Base-by-base conservation (phyloP, 164 flowering plant species). In the Umbellularia californica region DNA sequence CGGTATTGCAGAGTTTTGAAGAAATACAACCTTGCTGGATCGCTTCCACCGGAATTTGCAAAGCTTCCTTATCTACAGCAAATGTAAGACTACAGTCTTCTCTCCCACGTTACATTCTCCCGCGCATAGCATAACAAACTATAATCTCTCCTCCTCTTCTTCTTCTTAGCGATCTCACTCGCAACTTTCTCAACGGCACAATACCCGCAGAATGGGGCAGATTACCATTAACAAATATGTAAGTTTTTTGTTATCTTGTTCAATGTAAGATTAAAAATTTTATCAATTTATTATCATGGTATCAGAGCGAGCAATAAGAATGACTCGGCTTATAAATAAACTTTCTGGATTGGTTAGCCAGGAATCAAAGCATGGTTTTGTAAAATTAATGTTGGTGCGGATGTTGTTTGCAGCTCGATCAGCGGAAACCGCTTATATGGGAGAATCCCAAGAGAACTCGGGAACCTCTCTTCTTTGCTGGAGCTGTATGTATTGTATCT, bases 341-440 rank as follows among this genome's bases (percentile, higher is more conserved):
- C 1, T 33, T 33, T 33, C 35, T 1, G 5, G 35, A 33, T 33
- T 33, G 28, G 28, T 27, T 27, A 27, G 28, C 28, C 28, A 27
- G 0, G 28, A 27, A 27, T 27, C 0, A 27, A 2, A 0, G 0
- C 28, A 27, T 64, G 23, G 0, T 64, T 22, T 33, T 22, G 12
- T 27, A 19, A 2, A 19, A 70, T 30, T 52, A 22, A 22, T 27
- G 3, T 66, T n/a, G 14, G 5, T 9, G 2, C 17, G 2, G n/a
- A 24, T 68, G 22, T 19, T 12, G 58, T 5, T 15, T 76, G 81
- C 90, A 92, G 97, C 77, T 87, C 94, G 58, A 72, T 92, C 0
- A 87, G 88, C 92, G 91, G 88, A 70, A 92, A 92, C 77, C 83
- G 81, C 27, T 78, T 92, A 70, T 88, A 90, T 1, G 97, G 97